Evolutionary conservation across 257 asterid species (phyloP), one percentile per base, ranked within the genome.

Genomic region (Capsicum baccatum): DNA sequence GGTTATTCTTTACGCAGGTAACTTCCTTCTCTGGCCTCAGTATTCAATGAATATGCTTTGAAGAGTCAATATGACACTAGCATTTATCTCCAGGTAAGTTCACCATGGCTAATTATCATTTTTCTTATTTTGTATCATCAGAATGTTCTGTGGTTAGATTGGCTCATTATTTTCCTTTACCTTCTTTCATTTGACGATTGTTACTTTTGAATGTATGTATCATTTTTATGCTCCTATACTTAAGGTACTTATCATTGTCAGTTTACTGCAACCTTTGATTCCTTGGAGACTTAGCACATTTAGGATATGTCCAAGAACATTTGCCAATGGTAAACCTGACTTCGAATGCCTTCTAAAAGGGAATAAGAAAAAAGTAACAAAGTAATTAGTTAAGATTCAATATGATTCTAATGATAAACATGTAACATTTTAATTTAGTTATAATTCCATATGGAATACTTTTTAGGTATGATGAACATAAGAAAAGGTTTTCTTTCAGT

Each of bases 51-150:
- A 88, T 97, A 97, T 86, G 99, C 99, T 80, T 83, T 97, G 89
- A 97, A 97, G 91, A 97, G 99, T 84, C 99, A 97, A 88, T 95
- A 90, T 67, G 99, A 97, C 87, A 97, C 99, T 17, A 97, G 98
- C 92, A 97, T 97, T 84, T 97, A 97, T 90, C 98, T 96, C 89
- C 99, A 96, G 98, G 99, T 93, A 88, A 87, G 11, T 4, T 78
- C 9, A 76, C 21, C 21, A 14, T 78, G 26, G 82, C 19, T 78
- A 26, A 35, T 54, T 52, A 26, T 54, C 50, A 50, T 74, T 52
- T 69, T 44, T 78, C 60, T 35, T 54, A 48, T 52, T 52, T 76
- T 52, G 60, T 26, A 52, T 76, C 63, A 76, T 26, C 26, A 21
- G 26, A 26, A 52, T 52, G 64, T 12, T 76, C 26, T 76, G 47